Evolutionary conservation across 805 yeast species (phyloP), one percentile per base, ranked within the genome.

Genomic region (Candida berthetii): DNA sequence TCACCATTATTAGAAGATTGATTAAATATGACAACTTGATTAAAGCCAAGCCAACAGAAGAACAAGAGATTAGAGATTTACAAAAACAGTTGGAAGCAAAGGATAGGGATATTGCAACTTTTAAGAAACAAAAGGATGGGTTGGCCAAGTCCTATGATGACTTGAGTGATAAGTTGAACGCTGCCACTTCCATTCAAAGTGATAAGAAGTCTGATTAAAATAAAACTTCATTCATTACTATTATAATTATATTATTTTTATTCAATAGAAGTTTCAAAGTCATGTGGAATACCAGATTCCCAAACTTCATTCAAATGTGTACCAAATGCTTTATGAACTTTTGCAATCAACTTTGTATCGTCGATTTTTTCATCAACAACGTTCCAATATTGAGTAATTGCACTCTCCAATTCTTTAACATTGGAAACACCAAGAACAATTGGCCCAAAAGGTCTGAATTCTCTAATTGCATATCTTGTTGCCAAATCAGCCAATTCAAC

Each of bases 401-500:
- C 95, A 33, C 63, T 66, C 15, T 76, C 60, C 42, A 90, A 69
- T 55, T 90, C 96, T 4, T 55, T 60, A 3, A 82, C 56, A 22
- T 64, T 74, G 35, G 90, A 78, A 22, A 85, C 80, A 2, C 98
- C 98, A 37, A 90, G 63, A 3, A 90, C 93, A 2, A 90, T 78
- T 2, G 48, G 46, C 0, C 85, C 85, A 32, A 57, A 53, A 32
- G 54, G 50, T 16, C 57, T 55, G 16, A 47, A 53, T 40, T 69
- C 63, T 37, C 74, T 62, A 32, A 85, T 63, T 0, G 96, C 90
- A 58, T 70, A 91, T 46, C 93, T 68, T 1, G 86, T 80, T 3
- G 96, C 85, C 46, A 89, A 60, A 47, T 84, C 91, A 0, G 96
- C 96, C 40, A 91, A 64, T 46, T 88, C 93, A 3, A 77, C 68